Conservation (phyloP, 1,284 basidiomycete species). For the Xerocomus amazonicus region DNA sequence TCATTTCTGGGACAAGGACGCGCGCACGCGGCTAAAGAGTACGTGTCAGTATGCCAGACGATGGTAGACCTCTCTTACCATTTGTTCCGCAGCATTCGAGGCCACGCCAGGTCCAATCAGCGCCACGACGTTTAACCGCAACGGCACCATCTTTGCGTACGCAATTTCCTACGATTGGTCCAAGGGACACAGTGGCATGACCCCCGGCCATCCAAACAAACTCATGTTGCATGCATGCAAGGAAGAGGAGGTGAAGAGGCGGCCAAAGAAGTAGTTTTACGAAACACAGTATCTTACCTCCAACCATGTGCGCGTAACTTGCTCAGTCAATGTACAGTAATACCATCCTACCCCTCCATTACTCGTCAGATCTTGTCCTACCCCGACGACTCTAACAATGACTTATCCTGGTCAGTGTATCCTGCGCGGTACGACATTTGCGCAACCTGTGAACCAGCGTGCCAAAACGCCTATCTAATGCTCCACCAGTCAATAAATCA, state of each 20-base stretch:
- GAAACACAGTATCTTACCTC: constrained; percentile 4
- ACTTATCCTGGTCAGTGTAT: no score
- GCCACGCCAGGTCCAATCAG: constrained; percentile 65
- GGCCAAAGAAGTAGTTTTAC: constrained; percentile 45
- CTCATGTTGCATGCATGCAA: constrained; percentile 89
- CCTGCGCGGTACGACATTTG: no score
- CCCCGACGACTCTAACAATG: no score
- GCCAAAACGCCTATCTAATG: no score
- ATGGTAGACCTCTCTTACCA: constrained; percentile 3
- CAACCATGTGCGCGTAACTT: constrained; percentile 2
- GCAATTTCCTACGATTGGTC: constrained; percentile 88
- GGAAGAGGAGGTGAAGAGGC: constrained; percentile 83
- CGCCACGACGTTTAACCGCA: constrained; percentile 79
- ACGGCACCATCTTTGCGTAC: constrained; percentile 87
- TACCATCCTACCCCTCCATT: constrained; percentile 5
- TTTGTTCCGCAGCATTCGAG: constrained; percentile 37
- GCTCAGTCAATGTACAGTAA: constrained; percentile 18
- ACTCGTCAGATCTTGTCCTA: not conserved
- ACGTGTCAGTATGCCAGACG: constrained; percentile 23
- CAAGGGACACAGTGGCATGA: constrained; percentile 85
- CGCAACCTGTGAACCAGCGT: no score
- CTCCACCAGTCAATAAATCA: no score
- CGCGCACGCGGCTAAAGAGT: constrained; percentile 88
- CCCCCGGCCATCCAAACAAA: constrained; percentile 77
- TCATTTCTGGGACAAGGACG: constrained; percentile 89